Evolutionary conservation across 257 asterid species (phyloP), one percentile per base, ranked within the genome.

Genomic region (Marsdenia floribunda): DNA sequence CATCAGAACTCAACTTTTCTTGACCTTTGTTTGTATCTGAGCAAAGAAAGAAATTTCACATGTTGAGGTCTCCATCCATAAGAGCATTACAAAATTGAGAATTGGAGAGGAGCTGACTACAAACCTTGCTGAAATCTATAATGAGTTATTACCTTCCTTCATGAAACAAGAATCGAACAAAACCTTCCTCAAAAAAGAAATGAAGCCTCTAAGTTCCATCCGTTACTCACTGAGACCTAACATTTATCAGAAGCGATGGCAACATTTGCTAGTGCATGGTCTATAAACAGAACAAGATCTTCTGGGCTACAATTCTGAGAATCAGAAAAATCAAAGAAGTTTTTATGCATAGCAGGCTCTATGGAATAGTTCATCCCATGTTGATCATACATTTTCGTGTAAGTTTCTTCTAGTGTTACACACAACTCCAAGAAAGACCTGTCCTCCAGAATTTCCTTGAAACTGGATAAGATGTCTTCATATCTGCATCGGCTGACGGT

Each of bases 211-310:
- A 26, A 21, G 29, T 44, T 38, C 5, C 70, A 69, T 42, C 64
- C 40, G 46, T n/a, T 13, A 29, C 47, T 46, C 52, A 16, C 16
- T 6, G 38, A 22, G 55, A 24, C 33, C 70, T 29, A 59, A 44
- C 40, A 61, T 46, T 26, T 16, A 47, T 22, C 54, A 22, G 44
- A 40, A 76, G 44, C 55, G 61, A 77, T 49, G 47, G 84, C 78
- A 26, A 83, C 79, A 55, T 83, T 71, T 21, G 58, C 55, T 53
- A 88, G 77, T 79, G 83, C 90, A 64, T 47, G 37, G 73, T 87
- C 89, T 52, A 93, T 79, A 35, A 93, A 85, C 19, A 78, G 61
- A 77, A 84, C 82, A 44, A 93, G 90, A 68, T 85, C 87, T 68
- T 82, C 86, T 47, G 92, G 89, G 76, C 57, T 83, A 83, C 82